Conservation (phyloP, 192 early-diverging fungal genomes). For the Gonapodya prolifera region DNA sequence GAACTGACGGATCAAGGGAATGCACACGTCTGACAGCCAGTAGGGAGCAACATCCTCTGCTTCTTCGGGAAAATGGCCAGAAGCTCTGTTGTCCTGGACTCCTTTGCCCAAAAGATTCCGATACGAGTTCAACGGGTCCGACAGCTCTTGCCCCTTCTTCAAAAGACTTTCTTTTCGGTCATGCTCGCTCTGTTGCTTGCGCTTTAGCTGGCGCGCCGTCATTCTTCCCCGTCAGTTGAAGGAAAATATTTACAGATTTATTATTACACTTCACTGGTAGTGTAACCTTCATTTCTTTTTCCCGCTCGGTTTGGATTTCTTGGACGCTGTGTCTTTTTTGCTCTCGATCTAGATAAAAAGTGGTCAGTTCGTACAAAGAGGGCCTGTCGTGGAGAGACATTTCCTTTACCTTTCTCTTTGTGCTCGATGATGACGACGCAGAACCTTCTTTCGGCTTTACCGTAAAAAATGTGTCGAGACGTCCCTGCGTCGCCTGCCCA, state of each 20-base stretch:
- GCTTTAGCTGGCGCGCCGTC: not conserved
- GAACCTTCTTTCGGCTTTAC: constrained; percentile 23
- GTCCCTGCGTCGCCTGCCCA: constrained; percentile 72
- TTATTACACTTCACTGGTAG: not conserved
- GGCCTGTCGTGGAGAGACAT: too few species aligned
- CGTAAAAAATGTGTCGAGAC: constrained; percentile 88
- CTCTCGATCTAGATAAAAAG: not conserved
- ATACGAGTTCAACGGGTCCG: not conserved
- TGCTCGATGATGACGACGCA: not conserved
- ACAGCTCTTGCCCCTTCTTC: not conserved
- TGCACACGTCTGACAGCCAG: not conserved
- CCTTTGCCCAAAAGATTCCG: not conserved
- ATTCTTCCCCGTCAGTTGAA: not conserved
- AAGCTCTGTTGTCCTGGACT: too few species aligned
- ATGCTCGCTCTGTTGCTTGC: not conserved
- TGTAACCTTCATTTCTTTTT: not conserved
- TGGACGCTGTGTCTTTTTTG: not conserved
- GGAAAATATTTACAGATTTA: not conserved
- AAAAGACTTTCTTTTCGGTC: not conserved
- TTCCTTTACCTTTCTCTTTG: not conserved
- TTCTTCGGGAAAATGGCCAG: not conserved
- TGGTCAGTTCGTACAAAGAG: too few species aligned
- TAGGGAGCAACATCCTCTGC: not conserved
- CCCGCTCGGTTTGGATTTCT: not conserved
- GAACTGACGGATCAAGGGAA: not conserved